These are phyloP conservation scores for Corylus heterophylla DNA, from an alignment of 306 rosid species.

Conservation along the genomic window DNA sequence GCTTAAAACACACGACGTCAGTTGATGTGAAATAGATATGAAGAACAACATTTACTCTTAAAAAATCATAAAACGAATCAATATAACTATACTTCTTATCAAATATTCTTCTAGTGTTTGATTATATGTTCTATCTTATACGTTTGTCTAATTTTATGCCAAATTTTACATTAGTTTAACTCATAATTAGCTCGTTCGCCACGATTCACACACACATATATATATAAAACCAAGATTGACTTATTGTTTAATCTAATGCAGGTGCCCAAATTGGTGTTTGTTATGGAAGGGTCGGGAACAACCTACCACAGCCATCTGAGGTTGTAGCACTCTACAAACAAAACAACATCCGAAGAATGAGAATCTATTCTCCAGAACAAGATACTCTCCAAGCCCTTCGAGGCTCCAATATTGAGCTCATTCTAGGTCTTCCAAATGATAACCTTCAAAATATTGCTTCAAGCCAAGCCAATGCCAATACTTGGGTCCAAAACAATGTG, in stretches of 20 bases:
- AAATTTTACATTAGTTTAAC: not conserved
- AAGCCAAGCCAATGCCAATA: conserved; percentile 37
- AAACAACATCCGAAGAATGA: conserved; percentile 36
- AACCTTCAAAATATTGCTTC: conserved; percentile 26
- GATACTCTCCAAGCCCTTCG: conserved; percentile 45
- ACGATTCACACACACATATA: no score
- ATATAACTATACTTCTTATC: no score
- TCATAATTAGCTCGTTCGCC: no score
- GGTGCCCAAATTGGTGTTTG: conserved; percentile 59
- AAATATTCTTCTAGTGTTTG: no score
- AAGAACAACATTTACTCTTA: no score
- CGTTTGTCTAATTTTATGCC: not conserved
- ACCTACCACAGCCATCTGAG: conserved; percentile 43
- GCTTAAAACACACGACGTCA: no score
- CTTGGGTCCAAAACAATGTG: conserved; percentile 47
- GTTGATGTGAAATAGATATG: no score
- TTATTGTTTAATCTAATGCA: conserved; percentile 8
- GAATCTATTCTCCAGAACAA: conserved; percentile 41
- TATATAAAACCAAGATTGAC: no score
- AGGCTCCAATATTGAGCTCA: conserved; percentile 46
- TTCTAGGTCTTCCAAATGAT: conserved; percentile 16
- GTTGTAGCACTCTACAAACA: conserved; percentile 36
- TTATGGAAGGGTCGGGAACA: conserved; percentile 45
- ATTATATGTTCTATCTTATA: no score
- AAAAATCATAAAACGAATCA: no score